A percentile compares a stretch with the other conserved stretches of the same genome.
phyloP scores from a whole-genome alignment of 345 rosid species.

The Limnanthes douglasii region DNA sequence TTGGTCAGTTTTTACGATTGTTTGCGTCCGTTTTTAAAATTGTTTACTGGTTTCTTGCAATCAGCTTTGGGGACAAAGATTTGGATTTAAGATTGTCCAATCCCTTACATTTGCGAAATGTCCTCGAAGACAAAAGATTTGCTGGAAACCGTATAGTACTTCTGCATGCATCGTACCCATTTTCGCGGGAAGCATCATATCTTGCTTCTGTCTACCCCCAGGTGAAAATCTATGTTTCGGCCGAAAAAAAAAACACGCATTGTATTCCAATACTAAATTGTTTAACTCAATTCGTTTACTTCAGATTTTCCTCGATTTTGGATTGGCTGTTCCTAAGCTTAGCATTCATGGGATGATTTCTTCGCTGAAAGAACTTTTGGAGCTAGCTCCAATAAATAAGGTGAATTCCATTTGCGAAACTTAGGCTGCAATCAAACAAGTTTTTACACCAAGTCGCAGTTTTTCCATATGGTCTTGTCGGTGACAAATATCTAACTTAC shows the following conservation, averaged over 20 bases:
- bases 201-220: conserved; percentile 77
- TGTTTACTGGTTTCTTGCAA: conserved; percentile 1
- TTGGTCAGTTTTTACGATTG: background rate
- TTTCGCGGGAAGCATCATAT: conserved; percentile 85
- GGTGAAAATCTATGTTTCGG: too few relatives aligned
- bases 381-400: conserved; percentile 76
- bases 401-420: too few relatives aligned
- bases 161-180: conserved; percentile 92
- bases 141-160: conserved; percentile 55
- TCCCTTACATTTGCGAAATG: conserved; percentile 68
- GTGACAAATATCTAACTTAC: conserved; percentile 12
- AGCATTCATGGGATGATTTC: conserved; percentile 82
- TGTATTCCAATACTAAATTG: too few relatives aligned
- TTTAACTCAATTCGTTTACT: conserved; percentile 9
- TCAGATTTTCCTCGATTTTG: conserved; percentile 90
- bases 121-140: conserved; percentile 78
- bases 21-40: too few relatives aligned
- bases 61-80: conserved; percentile 87
- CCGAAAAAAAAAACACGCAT: too few relatives aligned
- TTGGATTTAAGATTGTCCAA: conserved; percentile 78
- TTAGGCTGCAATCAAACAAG: conserved; percentile 2
- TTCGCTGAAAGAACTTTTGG: conserved; percentile 77
- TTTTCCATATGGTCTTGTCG: background rate
- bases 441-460: background rate
- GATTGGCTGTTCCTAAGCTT: conserved; percentile 90